phyloP scores from a whole-genome alignment of 2,329 filamentous ascomycete genomes.

The Pezicula rhizophila region DNA sequence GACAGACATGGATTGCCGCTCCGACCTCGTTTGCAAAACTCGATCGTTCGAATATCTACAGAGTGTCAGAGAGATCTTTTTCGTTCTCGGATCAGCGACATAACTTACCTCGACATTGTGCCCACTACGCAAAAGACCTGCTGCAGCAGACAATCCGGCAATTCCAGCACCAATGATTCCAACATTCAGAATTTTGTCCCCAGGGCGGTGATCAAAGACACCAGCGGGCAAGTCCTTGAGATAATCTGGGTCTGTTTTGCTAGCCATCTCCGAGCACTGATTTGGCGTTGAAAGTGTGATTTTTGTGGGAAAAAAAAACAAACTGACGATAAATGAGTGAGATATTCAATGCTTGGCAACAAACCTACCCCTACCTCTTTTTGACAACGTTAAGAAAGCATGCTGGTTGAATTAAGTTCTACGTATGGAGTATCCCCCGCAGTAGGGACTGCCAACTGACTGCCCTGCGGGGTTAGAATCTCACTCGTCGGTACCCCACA shows the following conservation, averaged over 20 bases:
- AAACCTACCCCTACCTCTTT: no score
- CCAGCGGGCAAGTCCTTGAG: background rate
- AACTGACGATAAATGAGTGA: no score
- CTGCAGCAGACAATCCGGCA: conserved; percentile 23
- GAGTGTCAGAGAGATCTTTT: background rate
- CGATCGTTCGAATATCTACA: conserved; percentile 17
- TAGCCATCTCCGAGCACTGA: background rate
- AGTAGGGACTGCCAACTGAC: no score
- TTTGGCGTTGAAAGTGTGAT: no score
- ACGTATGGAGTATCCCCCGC: no score
- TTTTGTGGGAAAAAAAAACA: no score
- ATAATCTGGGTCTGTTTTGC: background rate
- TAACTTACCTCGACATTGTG: conserved; percentile 26
- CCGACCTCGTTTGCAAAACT: conserved; percentile 31
- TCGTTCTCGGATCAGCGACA: background rate
- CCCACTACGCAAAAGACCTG: conserved; percentile 21
- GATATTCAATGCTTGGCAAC: no score
- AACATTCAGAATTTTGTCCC: conserved; percentile 9
- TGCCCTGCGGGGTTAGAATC: no score
- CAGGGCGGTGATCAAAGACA: background rate
- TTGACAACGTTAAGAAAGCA: no score
- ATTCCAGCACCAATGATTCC: conserved; percentile 27
- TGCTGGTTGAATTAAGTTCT: no score
- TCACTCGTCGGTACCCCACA: no score
- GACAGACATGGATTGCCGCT: conserved; percentile 32